phyloP scores from a whole-genome alignment of 1,284 basidiomycete genomes.

The Ceratobasidium papillatum region DNA sequence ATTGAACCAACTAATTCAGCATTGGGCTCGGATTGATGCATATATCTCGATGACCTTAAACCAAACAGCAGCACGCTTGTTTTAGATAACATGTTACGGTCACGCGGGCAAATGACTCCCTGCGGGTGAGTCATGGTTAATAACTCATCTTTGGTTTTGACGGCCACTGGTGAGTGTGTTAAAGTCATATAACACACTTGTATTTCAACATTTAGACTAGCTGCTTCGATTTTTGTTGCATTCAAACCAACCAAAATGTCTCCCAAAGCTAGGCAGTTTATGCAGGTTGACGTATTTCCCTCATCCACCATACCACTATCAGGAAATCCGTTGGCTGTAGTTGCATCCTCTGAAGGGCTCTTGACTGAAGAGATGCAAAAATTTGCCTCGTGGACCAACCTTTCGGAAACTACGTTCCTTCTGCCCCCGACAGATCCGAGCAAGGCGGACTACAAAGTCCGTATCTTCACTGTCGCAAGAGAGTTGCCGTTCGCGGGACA shows the following conservation, averaged over 20 bases:
- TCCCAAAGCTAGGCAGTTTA: slow-evolving; percentile 6
- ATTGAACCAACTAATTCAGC: too few relatives aligned
- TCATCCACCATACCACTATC: neutral
- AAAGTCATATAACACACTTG: neutral
- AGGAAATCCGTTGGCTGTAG: slow-evolving; percentile 25
- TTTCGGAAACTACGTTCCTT: slow-evolving; percentile 23
- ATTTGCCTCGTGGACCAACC: slow-evolving; percentile 28
- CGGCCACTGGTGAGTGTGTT: neutral
- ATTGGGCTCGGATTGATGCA: too few relatives aligned
- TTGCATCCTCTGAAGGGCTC: neutral
- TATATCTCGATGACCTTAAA: too few relatives aligned
- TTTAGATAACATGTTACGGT: neutral
- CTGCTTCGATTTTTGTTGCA: neutral
- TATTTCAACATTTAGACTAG: neutral
- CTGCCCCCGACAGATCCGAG: slow-evolving; percentile 15
- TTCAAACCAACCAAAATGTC: neutral
- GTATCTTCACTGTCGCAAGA: slow-evolving; percentile 17
- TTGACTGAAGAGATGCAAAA: slow-evolving; percentile 14
- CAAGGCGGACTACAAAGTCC: slow-evolving; percentile 30
- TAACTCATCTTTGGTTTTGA: neutral
- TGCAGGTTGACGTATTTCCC: slow-evolving; percentile 31
- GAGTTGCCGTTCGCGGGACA: slow-evolving; percentile 35
- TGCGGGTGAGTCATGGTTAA: neutral
- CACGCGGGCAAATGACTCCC: neutral
- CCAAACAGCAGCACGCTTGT: neutral